Percentiles rank a stretch among this genome's conserved stretches.
Conservation (phyloP, 768 basidiomycete genomes). For the Pholiota microspora region DNA sequence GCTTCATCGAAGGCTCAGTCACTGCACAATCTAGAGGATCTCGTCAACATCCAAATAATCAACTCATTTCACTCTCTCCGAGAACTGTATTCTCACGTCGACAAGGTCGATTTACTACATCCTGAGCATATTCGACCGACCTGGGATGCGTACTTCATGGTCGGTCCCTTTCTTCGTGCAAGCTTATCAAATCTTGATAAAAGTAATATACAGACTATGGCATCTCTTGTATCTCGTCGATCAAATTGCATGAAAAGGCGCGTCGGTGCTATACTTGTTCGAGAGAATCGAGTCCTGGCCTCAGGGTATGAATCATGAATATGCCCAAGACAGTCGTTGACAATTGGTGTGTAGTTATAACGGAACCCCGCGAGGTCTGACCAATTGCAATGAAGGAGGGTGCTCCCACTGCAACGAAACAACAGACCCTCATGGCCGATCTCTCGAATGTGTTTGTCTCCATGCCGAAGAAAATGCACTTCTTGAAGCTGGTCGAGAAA, state of each 20-base stretch:
- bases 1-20: constrained; percentile 15
- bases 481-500: constrained; percentile 88
- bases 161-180: no score
- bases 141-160: constrained; percentile 99
- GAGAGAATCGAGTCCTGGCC: constrained; percentile 74
- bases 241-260: constrained; percentile 98
- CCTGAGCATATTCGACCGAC: constrained; percentile 76
- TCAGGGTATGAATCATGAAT: constrained; percentile 55
- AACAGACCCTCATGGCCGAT: constrained; percentile 37
- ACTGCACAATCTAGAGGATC: constrained; percentile 37
- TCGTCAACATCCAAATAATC: constrained; percentile 57
- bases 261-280: constrained; percentile 91
- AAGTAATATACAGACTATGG: constrained; percentile 82
- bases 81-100: constrained; percentile 62
- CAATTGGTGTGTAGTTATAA: constrained; percentile 65
- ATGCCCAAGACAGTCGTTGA: background rate
- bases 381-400: constrained; percentile 91
- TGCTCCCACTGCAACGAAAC: constrained; percentile 75
- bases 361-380: constrained; percentile 88
- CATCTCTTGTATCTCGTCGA: constrained; percentile 82
- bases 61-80: constrained; percentile 60
- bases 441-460: constrained; percentile 86
- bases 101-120: constrained; percentile 66
- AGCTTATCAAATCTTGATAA: no score
- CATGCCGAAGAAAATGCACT: constrained; percentile 99